Evolutionary conservation across 768 basidiomycete genomes (phyloP).

Genomic region (Termitomyces sp.): DNA sequence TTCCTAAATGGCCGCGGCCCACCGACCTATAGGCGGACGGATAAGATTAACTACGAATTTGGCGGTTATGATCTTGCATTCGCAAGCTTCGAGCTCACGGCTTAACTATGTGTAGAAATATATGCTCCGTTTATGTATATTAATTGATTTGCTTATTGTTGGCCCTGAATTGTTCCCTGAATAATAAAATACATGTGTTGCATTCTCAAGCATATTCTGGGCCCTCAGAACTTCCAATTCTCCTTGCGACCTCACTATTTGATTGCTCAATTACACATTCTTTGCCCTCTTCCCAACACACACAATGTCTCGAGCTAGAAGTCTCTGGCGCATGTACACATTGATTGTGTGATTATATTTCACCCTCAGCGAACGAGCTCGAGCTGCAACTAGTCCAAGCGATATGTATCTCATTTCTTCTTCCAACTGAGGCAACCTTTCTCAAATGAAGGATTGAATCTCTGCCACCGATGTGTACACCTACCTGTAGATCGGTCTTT

Average conservation of each 20-base stretch:
- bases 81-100: constrained; percentile 68
- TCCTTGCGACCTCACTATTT: neutral
- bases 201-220: neutral
- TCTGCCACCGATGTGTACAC: too few species aligned
- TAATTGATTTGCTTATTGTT: neutral
- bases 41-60: constrained; percentile 98
- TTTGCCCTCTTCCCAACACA: too few species aligned
- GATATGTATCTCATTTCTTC: neutral
- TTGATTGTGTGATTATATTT: neutral
- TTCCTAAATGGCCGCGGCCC: constrained; percentile 2
- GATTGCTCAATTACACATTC: too few species aligned
- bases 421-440: neutral
- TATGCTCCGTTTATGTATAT: constrained; percentile 2
- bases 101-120: constrained; percentile 10
- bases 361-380: neutral
- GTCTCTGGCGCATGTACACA: too few species aligned
- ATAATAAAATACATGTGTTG: neutral
- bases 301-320: neutral
- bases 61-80: constrained; percentile 90
- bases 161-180: neutral
- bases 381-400: neutral
- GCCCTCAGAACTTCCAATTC: neutral
- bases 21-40: constrained; percentile 72
- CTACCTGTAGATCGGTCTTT: neutral
- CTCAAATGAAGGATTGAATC: neutral